Base-by-base conservation (phyloP, 2,329 filamentous ascomycete species). In the Rugonectria rugulosa region DNA sequence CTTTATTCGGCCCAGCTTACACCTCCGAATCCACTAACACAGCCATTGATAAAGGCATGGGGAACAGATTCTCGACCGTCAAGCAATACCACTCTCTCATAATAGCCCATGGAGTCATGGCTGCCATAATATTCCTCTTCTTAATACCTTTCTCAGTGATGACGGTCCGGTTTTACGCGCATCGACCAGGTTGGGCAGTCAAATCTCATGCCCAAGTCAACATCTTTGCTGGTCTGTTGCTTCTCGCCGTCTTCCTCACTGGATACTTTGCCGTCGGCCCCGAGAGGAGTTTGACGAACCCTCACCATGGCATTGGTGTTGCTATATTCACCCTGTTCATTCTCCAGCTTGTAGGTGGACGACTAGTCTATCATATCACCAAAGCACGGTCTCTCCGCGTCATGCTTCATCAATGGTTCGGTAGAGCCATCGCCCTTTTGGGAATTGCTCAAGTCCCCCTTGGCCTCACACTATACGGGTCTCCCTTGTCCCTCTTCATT, bases 381-480 rank as follows among this genome's bases (percentile, higher is more conserved):
- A 77, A 77, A 45, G 75, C 77, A 26, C 79, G 77, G 45, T 81
- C 81, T 15, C 68, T 83, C 12, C 76, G 83, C 17, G 73, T 80
- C 31, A 81, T 90, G 81, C 73, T 98, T 36, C 95, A 99, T 75
- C 90, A 93, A 70, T 97, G 95, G 92, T 76, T 90, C 15, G 95
- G 95, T 15, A 82, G 93, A 53, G 77, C 84, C 1, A 86, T 94
- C 65, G 89, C 90, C 3, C 75, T 98, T 15, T 79, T 99, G 4
- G 95, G 91, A 1, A 87, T 98, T 62, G 83, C 88, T 4, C 95
- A 99, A 71, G 86, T 99, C 10, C 90, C 95, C 0, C 81, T 99
- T 1, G 95, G 95, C 0, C 80, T 99, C 41, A 93, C 93, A 0
- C 80, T 99, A 1, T 99, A 97, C 68, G 95, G 95, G 6, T 97